Evolutionary conservation across 2,329 filamentous ascomycete species (phyloP).

Genomic region (Dactylellina parvicollis): DNA sequence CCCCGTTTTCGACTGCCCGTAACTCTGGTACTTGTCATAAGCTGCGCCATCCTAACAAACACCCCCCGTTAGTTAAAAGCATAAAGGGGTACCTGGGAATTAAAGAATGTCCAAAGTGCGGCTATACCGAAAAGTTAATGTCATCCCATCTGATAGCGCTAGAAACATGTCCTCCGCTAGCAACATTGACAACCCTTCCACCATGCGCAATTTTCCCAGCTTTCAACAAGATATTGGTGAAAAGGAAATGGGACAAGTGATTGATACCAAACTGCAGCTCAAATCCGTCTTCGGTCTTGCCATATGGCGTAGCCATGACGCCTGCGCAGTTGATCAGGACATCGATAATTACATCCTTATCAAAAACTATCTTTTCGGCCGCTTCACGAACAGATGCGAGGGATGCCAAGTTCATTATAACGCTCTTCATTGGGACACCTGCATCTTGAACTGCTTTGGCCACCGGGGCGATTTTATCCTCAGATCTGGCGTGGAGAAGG

Average conservation of each 20-base stretch:
- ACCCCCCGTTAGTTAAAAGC: background rate
- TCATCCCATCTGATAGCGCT: constrained; percentile 31
- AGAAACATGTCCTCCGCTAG: constrained; percentile 61
- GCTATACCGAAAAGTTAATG: constrained; percentile 20
- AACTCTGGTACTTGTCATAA: constrained; percentile 15
- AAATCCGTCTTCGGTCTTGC: constrained; percentile 33
- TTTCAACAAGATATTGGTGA: constrained; percentile 58
- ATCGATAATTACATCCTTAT: constrained; percentile 43
- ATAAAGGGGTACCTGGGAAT: background rate
- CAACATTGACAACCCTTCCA: constrained; percentile 63
- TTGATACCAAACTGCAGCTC: constrained; percentile 57
- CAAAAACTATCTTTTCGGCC: constrained; percentile 20
- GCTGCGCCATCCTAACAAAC: constrained; percentile 20
- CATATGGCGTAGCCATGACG: constrained; percentile 59
- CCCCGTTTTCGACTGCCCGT: constrained; percentile 32
- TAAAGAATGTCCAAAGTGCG: too few relatives aligned
- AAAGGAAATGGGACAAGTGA: constrained; percentile 59
- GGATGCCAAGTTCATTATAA: constrained; percentile 27
- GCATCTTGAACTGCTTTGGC: constrained; percentile 7
- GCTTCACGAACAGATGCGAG: constrained; percentile 25
- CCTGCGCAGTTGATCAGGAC: constrained; percentile 59
- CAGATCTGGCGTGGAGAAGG: constrained; percentile 29
- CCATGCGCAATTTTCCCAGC: constrained; percentile 59
- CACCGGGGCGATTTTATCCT: constrained; percentile 31
- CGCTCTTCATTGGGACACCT: constrained; percentile 16